A percentile compares a stretch with the other conserved stretches of the same genome.
Conservation (phyloP, 2,329 filamentous ascomycete genomes). For the Dryadomyces sulphureus region DNA sequence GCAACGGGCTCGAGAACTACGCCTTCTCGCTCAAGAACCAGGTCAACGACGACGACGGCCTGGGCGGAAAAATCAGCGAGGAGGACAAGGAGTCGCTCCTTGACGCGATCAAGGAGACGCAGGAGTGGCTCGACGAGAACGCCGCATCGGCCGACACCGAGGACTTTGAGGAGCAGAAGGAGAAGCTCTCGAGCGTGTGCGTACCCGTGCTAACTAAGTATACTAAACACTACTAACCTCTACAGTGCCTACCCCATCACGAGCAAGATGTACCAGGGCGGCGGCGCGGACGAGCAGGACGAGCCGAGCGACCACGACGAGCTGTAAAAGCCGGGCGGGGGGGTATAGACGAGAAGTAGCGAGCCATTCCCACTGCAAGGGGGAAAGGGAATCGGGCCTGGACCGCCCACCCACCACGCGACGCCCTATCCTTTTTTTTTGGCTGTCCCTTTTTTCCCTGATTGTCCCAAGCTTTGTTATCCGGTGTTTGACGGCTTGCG, state of each 20-base stretch:
- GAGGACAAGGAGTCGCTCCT: slow-evolving; percentile 89
- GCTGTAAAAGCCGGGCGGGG: slow-evolving; percentile 41
- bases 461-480: not conserved
- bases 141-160: slow-evolving; percentile 69
- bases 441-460: not conserved
- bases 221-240: not conserved
- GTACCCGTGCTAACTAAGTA: not conserved
- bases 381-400: no score
- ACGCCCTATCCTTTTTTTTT: not conserved
- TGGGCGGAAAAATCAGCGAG: slow-evolving; percentile 95
- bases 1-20: slow-evolving; percentile 98
- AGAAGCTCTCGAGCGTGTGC: slow-evolving; percentile 81
- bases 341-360: not conserved
- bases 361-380: not conserved
- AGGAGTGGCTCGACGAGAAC: slow-evolving; percentile 96
- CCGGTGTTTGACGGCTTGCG: not conserved
- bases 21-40: slow-evolving; percentile 99
- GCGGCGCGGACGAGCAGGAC: slow-evolving; percentile 56
- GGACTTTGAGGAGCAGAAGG: slow-evolving; percentile 99
- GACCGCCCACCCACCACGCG: no score
- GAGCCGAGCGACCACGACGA: slow-evolving; percentile 60
- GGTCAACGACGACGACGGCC: slow-evolving; percentile 89
- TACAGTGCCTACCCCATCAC: slow-evolving; percentile 80
- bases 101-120: slow-evolving; percentile 91
- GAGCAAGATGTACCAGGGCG: slow-evolving; percentile 79